Conservation (phyloP, 345 rosid species). For the Arabidopsis arenosa region DNA sequence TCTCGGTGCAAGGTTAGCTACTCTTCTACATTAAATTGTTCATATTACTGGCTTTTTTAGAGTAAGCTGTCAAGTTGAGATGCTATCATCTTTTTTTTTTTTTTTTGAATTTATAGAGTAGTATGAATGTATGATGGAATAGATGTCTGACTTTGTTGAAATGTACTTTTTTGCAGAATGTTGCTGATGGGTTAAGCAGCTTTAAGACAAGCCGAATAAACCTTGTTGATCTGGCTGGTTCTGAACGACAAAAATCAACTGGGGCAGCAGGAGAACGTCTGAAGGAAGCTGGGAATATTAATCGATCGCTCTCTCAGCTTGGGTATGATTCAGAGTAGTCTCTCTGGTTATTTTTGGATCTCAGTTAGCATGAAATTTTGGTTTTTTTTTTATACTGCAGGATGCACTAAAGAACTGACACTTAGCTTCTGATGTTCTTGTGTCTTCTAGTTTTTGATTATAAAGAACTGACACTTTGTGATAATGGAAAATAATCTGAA, state of each 20-base stretch:
- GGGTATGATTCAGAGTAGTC: constrained; percentile 1
- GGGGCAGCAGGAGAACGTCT: background rate
- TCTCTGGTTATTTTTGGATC: background rate
- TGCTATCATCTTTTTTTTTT: background rate
- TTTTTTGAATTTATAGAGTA: background rate
- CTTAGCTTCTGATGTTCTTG: background rate
- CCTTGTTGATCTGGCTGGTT: background rate
- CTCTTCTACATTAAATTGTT: constrained; percentile 6
- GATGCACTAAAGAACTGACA: too few species aligned
- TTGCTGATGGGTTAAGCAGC: background rate
- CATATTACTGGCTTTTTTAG: background rate
- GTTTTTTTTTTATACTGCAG: too few species aligned
- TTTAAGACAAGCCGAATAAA: background rate
- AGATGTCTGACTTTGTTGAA: background rate
- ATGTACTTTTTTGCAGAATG: background rate
- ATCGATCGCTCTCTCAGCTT: background rate
- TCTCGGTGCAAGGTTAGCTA: constrained; percentile 74
- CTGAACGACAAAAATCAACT: background rate
- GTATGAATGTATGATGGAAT: background rate
- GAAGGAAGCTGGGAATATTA: background rate
- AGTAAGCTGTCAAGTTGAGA: background rate
- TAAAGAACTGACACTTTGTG: background rate
- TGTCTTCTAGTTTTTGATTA: background rate
- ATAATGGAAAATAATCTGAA: background rate
- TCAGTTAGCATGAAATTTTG: too few species aligned